Base-by-base conservation (phyloP, 1,139 yeast species). In the Saccharomyces hybrid region DNA sequence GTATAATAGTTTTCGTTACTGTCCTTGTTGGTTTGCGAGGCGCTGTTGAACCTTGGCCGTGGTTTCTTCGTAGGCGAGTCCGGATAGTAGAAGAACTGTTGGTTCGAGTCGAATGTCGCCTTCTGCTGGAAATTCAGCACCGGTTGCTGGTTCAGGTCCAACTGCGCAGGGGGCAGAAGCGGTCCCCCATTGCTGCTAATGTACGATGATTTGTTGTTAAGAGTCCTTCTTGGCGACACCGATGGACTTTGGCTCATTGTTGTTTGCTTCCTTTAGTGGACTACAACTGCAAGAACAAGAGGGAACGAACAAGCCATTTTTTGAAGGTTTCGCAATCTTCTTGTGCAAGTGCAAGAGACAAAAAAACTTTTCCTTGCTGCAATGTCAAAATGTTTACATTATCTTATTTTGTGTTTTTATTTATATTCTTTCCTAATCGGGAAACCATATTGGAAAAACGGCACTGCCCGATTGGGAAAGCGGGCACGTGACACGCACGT, bases 1-100 rank as follows among this genome's bases (percentile, higher is more conserved):
- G 41, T 13, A 31, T 30, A 30, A n/a, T n/a, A 13, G 38, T 48
- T 48, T 23, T 31, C 32, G 13, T 30, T 48, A n/a, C 11, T 41
- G 38, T 20, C 49, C n/a, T 20, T 30, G 5, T 11, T 31, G 16
- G 27, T 44, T 23, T 50, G 46, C 27, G 44, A 42, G 32, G 26
- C 48, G 42, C 52, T 30, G 28, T 47, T 50, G 13, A 38, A 38
- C 42, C 42, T 38, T 38, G 42, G 42, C 11, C 42, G 9, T 14
- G 8, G 25, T 8, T 41, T 16, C 42, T 50, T 50, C 6, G 52
- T 50, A 16, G 52, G 52, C 42, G 52, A 50, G 23, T 50, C 42
- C 3, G 42, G 42, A 38, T 38, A 38, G 42, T 38, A 38, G 42
- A 38, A 38, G 42, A 38, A 38, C 23, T 38, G 42, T 7, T 38